Evolutionary conservation across 345 rosid species (phyloP), one percentile per base, ranked within the genome.

Genomic region (Microthlaspi erraticum): DNA sequence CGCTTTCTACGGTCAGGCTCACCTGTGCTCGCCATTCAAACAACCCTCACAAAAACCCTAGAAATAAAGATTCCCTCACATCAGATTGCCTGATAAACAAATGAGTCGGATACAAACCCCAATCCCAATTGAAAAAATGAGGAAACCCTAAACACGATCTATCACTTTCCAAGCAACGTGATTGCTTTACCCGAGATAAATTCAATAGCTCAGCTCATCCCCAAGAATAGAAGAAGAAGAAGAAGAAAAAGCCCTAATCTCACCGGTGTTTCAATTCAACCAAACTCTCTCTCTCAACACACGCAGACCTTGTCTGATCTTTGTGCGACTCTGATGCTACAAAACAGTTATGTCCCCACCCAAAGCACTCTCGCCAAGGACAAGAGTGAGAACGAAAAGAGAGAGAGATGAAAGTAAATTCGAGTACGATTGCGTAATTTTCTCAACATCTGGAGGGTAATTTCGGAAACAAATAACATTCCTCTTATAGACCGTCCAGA

Each of bases 1-100:
- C 92, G 91, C 83, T 87, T 80, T 77, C 90, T 93, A 59, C 96
- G 84, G 78, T 90, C 98, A 1, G 97, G 90, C 80, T 93, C 97
- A 26, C 89, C 98, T 8, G 91, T 83, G 79, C 96, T 93, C 85
- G 88, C 97, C 98, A 93, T 93, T 70, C 49, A 65, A 26, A 26
- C 29, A 26, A 26, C 29, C 29, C 29, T 26, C 29, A 26, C 29
- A 26, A 43, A 76, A 80, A 77, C 84, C 83, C 84, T 84, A 79
- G 43, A 23, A 34, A 31, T 11, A 32, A 48, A 75, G 36, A 61
- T 60, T 61, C 43, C 32, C 60, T 64, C 75, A 77, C 79, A 80
- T 76, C 54, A 68, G 39, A 60, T 13, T 58, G 75, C 55, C 61
- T 18, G 48, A 18, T n/a, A n/a, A 50, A 3, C 17, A 14, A 20